phyloP scores from a whole-genome alignment of 495 filamentous ascomycete genomes.

The Penicillium lagena region DNA sequence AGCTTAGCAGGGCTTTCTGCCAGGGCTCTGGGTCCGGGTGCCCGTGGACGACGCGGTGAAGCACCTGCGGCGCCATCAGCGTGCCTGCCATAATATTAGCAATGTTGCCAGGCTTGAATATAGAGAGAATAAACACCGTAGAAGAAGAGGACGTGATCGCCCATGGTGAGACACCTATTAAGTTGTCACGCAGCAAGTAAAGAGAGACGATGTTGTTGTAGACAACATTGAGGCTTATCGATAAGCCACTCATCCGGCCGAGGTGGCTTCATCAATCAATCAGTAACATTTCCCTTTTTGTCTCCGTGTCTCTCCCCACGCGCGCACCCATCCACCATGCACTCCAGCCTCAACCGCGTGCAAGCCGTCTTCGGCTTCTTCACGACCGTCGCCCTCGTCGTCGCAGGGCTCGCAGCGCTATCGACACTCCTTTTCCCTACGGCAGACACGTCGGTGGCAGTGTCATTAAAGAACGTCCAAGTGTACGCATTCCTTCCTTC shows the following conservation, averaged over 20 bases:
- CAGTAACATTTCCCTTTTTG: not conserved
- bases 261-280: slow-evolving; percentile 30
- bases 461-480: slow-evolving; percentile 73
- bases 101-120: not conserved
- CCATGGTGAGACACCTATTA: slow-evolving; percentile 18
- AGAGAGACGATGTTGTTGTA: not conserved
- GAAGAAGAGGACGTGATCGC: slow-evolving; percentile 48
- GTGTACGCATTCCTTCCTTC: too few species aligned
- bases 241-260: slow-evolving; percentile 21
- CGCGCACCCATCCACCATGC: slow-evolving; percentile 49
- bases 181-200: not conserved
- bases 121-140: slow-evolving; percentile 33
- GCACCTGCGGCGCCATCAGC: slow-evolving; percentile 75
- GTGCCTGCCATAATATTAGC: slow-evolving; percentile 22
- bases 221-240: slow-evolving; percentile 9
- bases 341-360: slow-evolving; percentile 72
- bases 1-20: slow-evolving; percentile 49
- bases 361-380: slow-evolving; percentile 98
- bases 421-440: slow-evolving; percentile 65
- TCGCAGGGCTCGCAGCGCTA: slow-evolving; percentile 70
- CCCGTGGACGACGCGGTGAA: slow-evolving; percentile 77
- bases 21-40: slow-evolving; percentile 38
- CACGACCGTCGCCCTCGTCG: slow-evolving; percentile 82
- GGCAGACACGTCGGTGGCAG: slow-evolving; percentile 55
- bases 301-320: not conserved